phyloP scores from a whole-genome alignment of 2,329 filamentous ascomycete genomes.

The Aphanocladium album region DNA sequence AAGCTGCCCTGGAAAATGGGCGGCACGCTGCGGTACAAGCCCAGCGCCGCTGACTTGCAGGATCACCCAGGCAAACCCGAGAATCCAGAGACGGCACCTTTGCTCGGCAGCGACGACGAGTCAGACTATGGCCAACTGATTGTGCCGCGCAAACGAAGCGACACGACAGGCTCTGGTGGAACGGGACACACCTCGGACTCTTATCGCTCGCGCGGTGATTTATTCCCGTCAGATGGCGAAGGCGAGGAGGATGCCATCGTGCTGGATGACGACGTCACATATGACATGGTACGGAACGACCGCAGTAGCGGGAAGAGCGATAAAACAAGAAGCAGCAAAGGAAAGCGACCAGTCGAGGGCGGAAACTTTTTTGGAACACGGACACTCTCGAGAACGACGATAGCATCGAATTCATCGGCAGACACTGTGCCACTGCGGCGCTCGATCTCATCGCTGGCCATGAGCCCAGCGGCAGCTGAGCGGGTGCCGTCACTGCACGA shows the following conservation, averaged over 20 bases:
- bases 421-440: conserved; percentile 26
- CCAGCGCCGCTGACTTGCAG: conserved; percentile 83
- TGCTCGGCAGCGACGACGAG: conserved; percentile 45
- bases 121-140: conserved; percentile 26
- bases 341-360: conserved; percentile 41
- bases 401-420: conserved; percentile 39
- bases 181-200: conserved; percentile 83
- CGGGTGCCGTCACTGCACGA: conserved; percentile 45
- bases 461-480: conserved; percentile 33
- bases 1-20: conserved; percentile 81
- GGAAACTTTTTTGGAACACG: conserved; percentile 36
- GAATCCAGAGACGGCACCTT: conserved; percentile 60
- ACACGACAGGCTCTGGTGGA: conserved; percentile 71
- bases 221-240: conserved; percentile 81
- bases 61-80: conserved; percentile 65
- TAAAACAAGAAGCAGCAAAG: conserved; percentile 56
- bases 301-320: conserved; percentile 55
- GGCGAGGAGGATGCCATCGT: conserved; percentile 93
- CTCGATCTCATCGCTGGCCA: conserved; percentile 24
- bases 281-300: conserved; percentile 72
- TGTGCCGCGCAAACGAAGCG: conserved; percentile 57
- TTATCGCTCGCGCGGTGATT: conserved; percentile 78
- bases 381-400: conserved; percentile 54
- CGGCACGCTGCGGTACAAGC: conserved; percentile 78
- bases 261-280: conserved; percentile 85